A percentile compares a stretch with the other conserved stretches of the same genome.
These are phyloP conservation scores for Tilletia setariae DNA, from an alignment of 1,284 basidiomycete species.

Conservation along the genomic window DNA sequence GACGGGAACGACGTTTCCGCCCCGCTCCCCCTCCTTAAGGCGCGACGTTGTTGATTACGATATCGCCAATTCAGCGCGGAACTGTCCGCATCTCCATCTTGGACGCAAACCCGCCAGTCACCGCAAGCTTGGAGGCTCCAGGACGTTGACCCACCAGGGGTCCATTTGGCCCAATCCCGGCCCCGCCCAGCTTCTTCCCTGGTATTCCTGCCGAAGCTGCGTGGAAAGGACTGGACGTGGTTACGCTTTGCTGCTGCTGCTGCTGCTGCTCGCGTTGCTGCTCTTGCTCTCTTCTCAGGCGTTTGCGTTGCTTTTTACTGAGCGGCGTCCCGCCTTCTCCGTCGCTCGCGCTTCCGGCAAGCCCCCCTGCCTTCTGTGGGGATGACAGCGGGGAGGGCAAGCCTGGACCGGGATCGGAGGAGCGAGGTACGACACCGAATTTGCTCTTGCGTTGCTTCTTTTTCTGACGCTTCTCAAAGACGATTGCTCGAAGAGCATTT, in stretches of 20 bases:
- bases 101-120: background rate
- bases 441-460: constrained; percentile 4
- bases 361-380: background rate
- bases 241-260: background rate
- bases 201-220: background rate
- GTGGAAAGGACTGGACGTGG: background rate
- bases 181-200: background rate
- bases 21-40: no score
- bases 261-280: background rate
- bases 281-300: background rate
- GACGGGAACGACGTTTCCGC: no score
- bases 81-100: background rate
- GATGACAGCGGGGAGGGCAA: background rate
- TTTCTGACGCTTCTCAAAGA: background rate
- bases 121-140: background rate
- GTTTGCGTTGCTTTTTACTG: background rate
- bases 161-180: background rate
- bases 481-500: background rate
- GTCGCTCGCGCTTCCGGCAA: background rate
- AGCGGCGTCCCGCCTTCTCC: background rate
- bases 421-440: background rate
- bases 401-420: background rate
- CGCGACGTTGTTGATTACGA: no score
- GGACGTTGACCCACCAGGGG: background rate
- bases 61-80: background rate